Percentiles rank a stretch among this genome's conserved stretches.
phyloP scores from a whole-genome alignment of 1,284 basidiomycete species.

The Ustilago trichophora region DNA sequence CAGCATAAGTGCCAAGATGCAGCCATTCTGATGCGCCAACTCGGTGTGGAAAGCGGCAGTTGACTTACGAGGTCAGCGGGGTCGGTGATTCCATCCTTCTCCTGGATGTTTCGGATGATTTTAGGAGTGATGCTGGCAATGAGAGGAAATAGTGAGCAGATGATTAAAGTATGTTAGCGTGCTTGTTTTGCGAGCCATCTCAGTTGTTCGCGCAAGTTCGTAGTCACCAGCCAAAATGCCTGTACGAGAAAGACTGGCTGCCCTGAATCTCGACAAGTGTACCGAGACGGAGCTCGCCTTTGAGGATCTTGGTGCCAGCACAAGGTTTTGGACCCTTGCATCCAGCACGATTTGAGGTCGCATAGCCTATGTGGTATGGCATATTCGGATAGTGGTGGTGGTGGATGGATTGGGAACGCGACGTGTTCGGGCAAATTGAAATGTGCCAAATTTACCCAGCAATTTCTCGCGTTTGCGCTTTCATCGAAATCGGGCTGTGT shows the following conservation, averaged over 20 bases:
- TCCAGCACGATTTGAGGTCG: constrained; percentile 72
- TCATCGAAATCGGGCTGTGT: too few species aligned
- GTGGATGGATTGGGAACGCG: background rate
- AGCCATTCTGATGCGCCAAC: too few species aligned
- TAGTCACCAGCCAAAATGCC: constrained; percentile 86
- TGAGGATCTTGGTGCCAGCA: constrained; percentile 76
- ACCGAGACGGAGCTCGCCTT: constrained; percentile 79
- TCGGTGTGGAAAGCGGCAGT: background rate
- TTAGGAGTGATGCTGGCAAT: constrained; percentile 27
- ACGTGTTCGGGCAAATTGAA: too few species aligned
- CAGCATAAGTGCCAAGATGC: too few species aligned
- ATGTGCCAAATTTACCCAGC: too few species aligned
- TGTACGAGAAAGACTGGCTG: constrained; percentile 73
- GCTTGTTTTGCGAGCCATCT: too few species aligned
- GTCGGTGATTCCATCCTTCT: constrained; percentile 70
- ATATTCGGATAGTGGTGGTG: constrained; percentile 9
- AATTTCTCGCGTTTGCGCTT: too few species aligned
- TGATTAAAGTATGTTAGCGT: too few species aligned
- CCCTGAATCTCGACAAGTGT: constrained; percentile 80
- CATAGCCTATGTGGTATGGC: constrained; percentile 59
- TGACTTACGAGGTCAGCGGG: constrained; percentile 51
- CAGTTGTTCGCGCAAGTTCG: too few species aligned
- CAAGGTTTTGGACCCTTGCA: constrained; percentile 94
- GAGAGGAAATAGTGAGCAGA: too few species aligned
- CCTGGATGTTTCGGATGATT: constrained; percentile 78